Evolutionary conservation across 2,329 filamentous ascomycete species (phyloP).

Genomic region (Verticillium klebahnii): DNA sequence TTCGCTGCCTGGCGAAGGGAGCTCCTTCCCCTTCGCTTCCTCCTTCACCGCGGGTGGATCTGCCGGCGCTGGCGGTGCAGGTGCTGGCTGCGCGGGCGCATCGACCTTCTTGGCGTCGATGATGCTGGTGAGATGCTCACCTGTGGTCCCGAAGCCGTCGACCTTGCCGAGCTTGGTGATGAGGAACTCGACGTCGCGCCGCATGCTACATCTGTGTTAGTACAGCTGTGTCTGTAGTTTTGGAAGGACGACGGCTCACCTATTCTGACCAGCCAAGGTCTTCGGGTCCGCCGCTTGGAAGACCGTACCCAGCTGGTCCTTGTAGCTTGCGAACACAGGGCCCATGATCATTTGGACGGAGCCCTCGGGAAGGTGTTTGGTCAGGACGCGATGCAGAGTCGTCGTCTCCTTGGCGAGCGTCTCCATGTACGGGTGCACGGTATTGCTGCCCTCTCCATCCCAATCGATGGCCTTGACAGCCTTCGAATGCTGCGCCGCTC

Average conservation of each 20-base stretch:
- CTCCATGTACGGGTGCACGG: slow-evolving; percentile 72
- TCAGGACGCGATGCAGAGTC: slow-evolving; percentile 77
- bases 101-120: slow-evolving; percentile 54
- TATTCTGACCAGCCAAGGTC: slow-evolving; percentile 64
- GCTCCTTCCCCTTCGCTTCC: slow-evolving; percentile 12
- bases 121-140: slow-evolving; percentile 62
- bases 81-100: slow-evolving; percentile 12
- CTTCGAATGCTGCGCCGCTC: slow-evolving; percentile 69
- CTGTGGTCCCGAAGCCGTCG: slow-evolving; percentile 72
- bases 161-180: slow-evolving; percentile 67
- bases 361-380: slow-evolving; percentile 73
- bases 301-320: slow-evolving; percentile 69
- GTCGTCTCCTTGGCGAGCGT: slow-evolving; percentile 81
- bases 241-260: slow-evolving; percentile 44
- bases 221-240: neutral
- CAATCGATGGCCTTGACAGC: slow-evolving; percentile 72
- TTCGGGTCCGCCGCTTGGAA: slow-evolving; percentile 61
- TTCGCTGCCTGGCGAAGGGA: slow-evolving; percentile 9
- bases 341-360: slow-evolving; percentile 80
- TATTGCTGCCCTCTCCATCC: slow-evolving; percentile 47
- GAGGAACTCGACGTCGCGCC: slow-evolving; percentile 72
- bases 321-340: slow-evolving; percentile 78
- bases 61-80: neutral
- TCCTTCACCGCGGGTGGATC: slow-evolving; percentile 6
- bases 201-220: slow-evolving; percentile 51